phyloP scores from a whole-genome alignment of 371 early-diverging fungal genomes.

The Mortierella sp. region DNA sequence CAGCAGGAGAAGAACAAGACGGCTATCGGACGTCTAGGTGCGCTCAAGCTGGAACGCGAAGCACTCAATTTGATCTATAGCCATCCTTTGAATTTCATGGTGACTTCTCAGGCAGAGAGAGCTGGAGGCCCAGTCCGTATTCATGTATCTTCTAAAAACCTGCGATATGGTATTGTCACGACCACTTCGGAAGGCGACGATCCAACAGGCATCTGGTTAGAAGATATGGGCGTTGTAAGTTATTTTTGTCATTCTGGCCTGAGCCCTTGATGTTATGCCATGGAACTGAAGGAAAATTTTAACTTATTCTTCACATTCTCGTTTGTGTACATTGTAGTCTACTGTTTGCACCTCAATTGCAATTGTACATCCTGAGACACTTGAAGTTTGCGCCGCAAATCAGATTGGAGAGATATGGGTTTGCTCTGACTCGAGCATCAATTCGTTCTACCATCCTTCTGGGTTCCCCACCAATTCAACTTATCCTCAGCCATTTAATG shows the following conservation, averaged over 20 bases:
- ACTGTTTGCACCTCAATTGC: constrained; percentile 46
- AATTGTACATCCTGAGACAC: constrained; percentile 58
- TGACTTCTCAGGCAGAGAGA: constrained; percentile 38
- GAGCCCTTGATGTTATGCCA: background rate
- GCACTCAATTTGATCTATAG: constrained; percentile 44
- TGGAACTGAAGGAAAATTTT: background rate
- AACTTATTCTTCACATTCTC: background rate
- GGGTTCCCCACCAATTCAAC: constrained; percentile 11
- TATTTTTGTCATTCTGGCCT: background rate
- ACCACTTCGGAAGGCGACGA: constrained; percentile 48
- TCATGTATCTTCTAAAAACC: constrained; percentile 42
- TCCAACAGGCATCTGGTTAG: constrained; percentile 55
- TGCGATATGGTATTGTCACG: constrained; percentile 42
- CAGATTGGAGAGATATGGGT: constrained; percentile 92
- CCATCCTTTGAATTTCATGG: constrained; percentile 48
- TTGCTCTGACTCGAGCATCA: constrained; percentile 69
- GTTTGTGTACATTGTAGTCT: constrained; percentile 12
- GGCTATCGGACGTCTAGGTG: constrained; percentile 20
- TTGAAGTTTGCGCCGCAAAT: constrained; percentile 69
- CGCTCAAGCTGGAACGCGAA: constrained; percentile 28
- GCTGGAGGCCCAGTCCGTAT: constrained; percentile 36
- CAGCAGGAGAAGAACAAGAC: constrained; percentile 43
- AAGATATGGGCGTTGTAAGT: constrained; percentile 47
- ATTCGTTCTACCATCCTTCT: constrained; percentile 29
- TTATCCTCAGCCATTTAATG: constrained; percentile 41